Percentiles rank a stretch among this genome's conserved stretches.
Conservation (phyloP, 139 green algal species). For the Coccomyxa sp. region DNA sequence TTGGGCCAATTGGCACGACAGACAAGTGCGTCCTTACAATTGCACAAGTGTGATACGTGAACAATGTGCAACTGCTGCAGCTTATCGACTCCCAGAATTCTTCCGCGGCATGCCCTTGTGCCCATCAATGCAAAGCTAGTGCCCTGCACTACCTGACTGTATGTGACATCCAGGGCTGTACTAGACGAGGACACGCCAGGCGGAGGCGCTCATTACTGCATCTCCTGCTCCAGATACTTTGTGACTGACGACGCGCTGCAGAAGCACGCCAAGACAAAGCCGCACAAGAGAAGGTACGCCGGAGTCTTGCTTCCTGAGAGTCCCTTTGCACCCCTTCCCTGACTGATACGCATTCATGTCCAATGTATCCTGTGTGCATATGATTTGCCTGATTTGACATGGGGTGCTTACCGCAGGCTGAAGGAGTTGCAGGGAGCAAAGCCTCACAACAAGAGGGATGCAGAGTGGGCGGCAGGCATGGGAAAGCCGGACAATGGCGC, state of each 20-base stretch:
- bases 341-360: background rate
- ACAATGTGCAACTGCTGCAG: background rate
- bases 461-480: slow-evolving; percentile 74
- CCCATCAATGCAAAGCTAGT: background rate
- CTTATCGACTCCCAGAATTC: background rate
- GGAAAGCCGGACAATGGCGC: slow-evolving; percentile 71
- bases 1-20: slow-evolving; percentile 66
- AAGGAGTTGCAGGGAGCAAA: slow-evolving; percentile 63
- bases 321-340: background rate
- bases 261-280: slow-evolving; percentile 62
- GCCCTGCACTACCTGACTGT: background rate
- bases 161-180: slow-evolving; percentile 38
- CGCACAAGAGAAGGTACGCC: slow-evolving; percentile 60
- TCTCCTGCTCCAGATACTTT: slow-evolving; percentile 63
- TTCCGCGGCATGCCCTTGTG: background rate
- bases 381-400: background rate
- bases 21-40: slow-evolving; percentile 37
- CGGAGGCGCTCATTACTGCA: slow-evolving; percentile 62
- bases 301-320: background rate
- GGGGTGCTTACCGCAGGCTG: slow-evolving; percentile 22
- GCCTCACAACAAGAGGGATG: slow-evolving; percentile 78
- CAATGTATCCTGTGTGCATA: background rate
- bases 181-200: slow-evolving; percentile 78
- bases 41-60: background rate
- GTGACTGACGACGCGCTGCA: slow-evolving; percentile 43